Evolutionary conservation across 2,329 filamentous ascomycete genomes (phyloP).

Genomic region (Sarocladiaceae sp.): DNA sequence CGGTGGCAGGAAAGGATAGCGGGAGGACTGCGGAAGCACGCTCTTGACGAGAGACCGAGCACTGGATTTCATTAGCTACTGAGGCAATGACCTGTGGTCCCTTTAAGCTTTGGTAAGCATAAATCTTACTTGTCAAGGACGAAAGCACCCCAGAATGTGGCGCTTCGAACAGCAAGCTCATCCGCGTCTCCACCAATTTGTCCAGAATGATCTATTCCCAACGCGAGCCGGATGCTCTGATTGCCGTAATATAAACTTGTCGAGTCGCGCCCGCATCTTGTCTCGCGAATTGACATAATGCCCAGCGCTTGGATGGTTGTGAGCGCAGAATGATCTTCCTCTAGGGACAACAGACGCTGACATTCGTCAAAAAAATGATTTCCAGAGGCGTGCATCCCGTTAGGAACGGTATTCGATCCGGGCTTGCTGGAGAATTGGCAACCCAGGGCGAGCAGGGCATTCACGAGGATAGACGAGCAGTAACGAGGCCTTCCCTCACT

Average conservation of each 20-base stretch:
- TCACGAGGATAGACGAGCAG: slow-evolving; percentile 62
- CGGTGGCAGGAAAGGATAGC: slow-evolving; percentile 47
- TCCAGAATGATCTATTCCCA: slow-evolving; percentile 65
- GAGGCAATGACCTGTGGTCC: neutral
- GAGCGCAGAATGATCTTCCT: slow-evolving; percentile 53
- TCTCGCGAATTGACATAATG: slow-evolving; percentile 70
- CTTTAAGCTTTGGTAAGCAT: neutral
- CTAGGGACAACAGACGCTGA: slow-evolving; percentile 51
- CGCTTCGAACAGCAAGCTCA: slow-evolving; percentile 50
- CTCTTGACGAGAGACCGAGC: slow-evolving; percentile 61
- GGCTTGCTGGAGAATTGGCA: slow-evolving; percentile 63
- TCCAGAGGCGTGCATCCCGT: slow-evolving; percentile 58
- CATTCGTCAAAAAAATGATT: slow-evolving; percentile 71
- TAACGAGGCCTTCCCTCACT: slow-evolving; percentile 54
- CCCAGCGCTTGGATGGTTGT: slow-evolving; percentile 70
- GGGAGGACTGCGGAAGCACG: slow-evolving; percentile 53
- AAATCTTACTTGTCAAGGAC: slow-evolving; percentile 53
- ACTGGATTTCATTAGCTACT: slow-evolving; percentile 35
- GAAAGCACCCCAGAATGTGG: slow-evolving; percentile 58
- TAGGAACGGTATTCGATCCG: slow-evolving; percentile 53
- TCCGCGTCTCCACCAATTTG: slow-evolving; percentile 43
- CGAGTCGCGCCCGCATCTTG: slow-evolving; percentile 64
- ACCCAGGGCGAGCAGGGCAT: slow-evolving; percentile 58
- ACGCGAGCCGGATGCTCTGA: slow-evolving; percentile 63
- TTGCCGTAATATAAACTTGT: slow-evolving; percentile 68